Evolutionary conservation across 257 asterid species (phyloP).

Genomic region (Nicotiana tomentosiformis): DNA sequence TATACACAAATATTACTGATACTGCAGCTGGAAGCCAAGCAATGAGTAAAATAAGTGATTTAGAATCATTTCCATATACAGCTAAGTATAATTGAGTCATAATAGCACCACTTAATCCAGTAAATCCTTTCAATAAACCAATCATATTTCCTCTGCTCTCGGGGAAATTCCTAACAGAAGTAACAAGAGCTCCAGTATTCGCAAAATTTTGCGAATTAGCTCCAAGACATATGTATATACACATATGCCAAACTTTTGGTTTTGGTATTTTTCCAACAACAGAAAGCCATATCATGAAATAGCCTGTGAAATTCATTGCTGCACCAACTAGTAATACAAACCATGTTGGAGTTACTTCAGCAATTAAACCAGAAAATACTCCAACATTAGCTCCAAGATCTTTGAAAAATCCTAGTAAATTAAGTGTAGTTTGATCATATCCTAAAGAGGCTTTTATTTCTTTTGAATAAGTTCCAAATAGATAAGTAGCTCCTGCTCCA

Average conservation of each 20-base stretch:
- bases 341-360: conserved; percentile 81
- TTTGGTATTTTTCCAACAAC: conserved; percentile 41
- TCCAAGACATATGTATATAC: conserved; percentile 67
- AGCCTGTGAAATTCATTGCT: conserved; percentile 69
- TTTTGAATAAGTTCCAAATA: conserved; percentile 74
- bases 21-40: conserved; percentile 90
- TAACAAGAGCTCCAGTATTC: conserved; percentile 82
- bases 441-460: conserved; percentile 63
- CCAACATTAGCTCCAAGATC: conserved; percentile 88
- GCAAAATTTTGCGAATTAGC: conserved; percentile 88
- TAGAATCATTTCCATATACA: conserved; percentile 70
- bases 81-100: conserved; percentile 71
- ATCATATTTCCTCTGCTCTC: conserved; percentile 57
- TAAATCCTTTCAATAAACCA: conserved; percentile 70
- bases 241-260: conserved; percentile 78
- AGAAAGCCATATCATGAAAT: conserved; percentile 69
- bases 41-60: conserved; percentile 58
- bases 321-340: conserved; percentile 62
- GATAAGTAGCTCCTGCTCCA: conserved; percentile 91
- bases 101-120: conserved; percentile 81
- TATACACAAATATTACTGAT: conserved; percentile 72
- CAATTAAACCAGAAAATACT: conserved; percentile 69
- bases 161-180: conserved; percentile 67
- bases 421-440: conserved; percentile 78
- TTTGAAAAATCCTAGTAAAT: conserved; percentile 71